phyloP scores from a whole-genome alignment of 2,329 filamentous ascomycete genomes.

The Pseudogymnoascus sp. region DNA sequence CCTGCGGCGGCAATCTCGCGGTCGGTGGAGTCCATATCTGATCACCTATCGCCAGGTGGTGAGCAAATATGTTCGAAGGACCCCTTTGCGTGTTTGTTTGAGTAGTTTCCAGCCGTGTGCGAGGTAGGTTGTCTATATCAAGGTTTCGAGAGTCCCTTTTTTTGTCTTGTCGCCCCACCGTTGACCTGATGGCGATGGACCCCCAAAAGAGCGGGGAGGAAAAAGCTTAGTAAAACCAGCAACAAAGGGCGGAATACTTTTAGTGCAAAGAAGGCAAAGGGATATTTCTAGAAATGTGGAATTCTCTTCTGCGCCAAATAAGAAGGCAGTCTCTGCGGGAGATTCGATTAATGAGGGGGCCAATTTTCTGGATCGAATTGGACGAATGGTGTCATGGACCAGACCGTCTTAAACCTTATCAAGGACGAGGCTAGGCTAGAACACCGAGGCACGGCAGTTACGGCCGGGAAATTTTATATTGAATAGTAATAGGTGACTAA shows the following conservation, averaged over 20 bases:
- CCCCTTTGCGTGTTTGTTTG: background rate
- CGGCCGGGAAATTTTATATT: background rate
- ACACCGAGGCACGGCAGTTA: background rate
- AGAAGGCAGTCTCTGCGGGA: background rate
- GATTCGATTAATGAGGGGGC: background rate
- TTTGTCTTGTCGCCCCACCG: background rate
- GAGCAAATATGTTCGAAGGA: constrained; percentile 5
- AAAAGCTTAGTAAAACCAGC: background rate
- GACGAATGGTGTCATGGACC: background rate
- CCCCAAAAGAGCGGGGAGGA: background rate
- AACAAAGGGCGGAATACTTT: background rate
- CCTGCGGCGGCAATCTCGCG: background rate
- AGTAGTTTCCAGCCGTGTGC: background rate
- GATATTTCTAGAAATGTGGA: background rate
- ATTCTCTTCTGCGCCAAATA: background rate
- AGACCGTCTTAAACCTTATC: constrained; percentile 1
- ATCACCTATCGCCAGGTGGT: background rate
- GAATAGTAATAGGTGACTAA: background rate
- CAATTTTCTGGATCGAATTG: constrained; percentile 4
- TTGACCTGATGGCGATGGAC: background rate
- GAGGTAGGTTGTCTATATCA: constrained; percentile 5
- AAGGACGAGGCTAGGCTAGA: background rate
- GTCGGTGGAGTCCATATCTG: constrained; percentile 7
- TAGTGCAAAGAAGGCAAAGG: background rate
- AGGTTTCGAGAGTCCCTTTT: background rate